Base-by-base conservation (phyloP, 805 yeast species). In the Candida saitoana region DNA sequence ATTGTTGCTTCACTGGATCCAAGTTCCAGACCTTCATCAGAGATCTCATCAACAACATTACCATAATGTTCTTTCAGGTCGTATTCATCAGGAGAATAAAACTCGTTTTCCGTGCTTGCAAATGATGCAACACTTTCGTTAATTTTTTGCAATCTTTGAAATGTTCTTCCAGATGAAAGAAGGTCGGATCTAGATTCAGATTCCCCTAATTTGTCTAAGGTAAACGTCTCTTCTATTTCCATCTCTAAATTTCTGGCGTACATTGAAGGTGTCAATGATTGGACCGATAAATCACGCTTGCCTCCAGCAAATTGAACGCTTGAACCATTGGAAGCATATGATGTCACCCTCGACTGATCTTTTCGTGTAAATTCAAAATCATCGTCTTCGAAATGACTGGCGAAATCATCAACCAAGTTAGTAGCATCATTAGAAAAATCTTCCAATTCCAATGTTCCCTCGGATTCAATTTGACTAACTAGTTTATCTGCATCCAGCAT, bases 61-160 rank as follows among this genome's bases (percentile, higher is more conserved):
- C 2, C 8, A 24, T 29, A 25, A 5, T 34, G 7, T 25, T n/a
- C 18, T 18, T 22, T 29, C 16, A 34, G 34, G n/a, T 38, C 49
- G 43, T 55, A 57, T 33, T 64, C 69, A 18, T 58, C 58, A 4
- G 63, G 59, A 14, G 69, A 60, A 42, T 46, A 64, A 45, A 53
- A 63, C 46, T 65, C 70, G 2, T 63, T 67, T 15, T 62, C 68
- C 9, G 67, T 54, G 19, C 57, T 57, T 17, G 52, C 45, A 7
- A 41, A 18, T 5, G 42, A 33, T 2, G 14, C 14, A 32, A 18
- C 25, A 34, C 42, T 39, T 6, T 22, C 15, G 18, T 34, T 39
- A 24, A 24, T 7, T 15, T 35, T 9, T 29, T 29, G 32, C 16
- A 29, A 29, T 29, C 16, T 29, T 14, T 14, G 12, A 29, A 12